phyloP scores from a whole-genome alignment of 495 filamentous ascomycete species.

The Lophiostoma macrostomum region DNA sequence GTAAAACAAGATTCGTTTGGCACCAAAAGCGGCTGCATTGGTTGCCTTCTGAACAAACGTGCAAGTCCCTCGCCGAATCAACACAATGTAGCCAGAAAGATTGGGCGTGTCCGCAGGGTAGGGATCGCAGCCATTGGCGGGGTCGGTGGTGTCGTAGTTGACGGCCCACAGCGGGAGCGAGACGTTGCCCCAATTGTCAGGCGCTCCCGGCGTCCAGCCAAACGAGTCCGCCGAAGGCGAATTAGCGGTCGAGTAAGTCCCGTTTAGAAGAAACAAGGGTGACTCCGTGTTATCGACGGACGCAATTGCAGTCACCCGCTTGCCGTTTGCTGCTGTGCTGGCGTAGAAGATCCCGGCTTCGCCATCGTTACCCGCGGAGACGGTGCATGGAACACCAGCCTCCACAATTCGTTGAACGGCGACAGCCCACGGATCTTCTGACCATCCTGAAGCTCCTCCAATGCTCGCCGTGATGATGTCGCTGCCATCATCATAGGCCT shows the following conservation, averaged over 20 bases:
- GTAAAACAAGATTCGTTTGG: slow-evolving; percentile 6
- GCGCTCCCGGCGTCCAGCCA: not conserved
- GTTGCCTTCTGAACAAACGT: slow-evolving; percentile 1
- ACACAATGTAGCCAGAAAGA: not conserved
- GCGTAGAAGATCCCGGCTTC: slow-evolving; percentile 3
- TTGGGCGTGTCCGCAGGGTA: not conserved
- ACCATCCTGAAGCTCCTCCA: slow-evolving; percentile 5
- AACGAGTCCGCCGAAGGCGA: not conserved
- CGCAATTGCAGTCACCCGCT: not conserved
- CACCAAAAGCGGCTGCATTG: not conserved
- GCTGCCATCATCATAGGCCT: slow-evolving; percentile 2
- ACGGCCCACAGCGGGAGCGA: not conserved
- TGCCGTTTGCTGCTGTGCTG: not conserved
- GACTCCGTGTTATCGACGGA: slow-evolving; percentile 6
- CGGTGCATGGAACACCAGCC: not conserved
- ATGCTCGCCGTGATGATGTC: slow-evolving; percentile 2
- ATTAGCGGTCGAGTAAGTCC: not conserved
- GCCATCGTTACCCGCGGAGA: slow-evolving; percentile 12
- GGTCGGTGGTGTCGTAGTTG: not conserved
- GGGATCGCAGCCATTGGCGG: slow-evolving; percentile 1
- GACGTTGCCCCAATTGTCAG: slow-evolving; percentile 2
- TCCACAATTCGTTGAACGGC: slow-evolving; percentile 2
- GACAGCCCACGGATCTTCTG: slow-evolving; percentile 4
- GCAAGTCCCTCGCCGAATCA: slow-evolving; percentile 1
- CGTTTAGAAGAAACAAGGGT: not conserved